phyloP scores from a whole-genome alignment of 2,329 filamentous ascomycete genomes.

The Exophiala bonariae region DNA sequence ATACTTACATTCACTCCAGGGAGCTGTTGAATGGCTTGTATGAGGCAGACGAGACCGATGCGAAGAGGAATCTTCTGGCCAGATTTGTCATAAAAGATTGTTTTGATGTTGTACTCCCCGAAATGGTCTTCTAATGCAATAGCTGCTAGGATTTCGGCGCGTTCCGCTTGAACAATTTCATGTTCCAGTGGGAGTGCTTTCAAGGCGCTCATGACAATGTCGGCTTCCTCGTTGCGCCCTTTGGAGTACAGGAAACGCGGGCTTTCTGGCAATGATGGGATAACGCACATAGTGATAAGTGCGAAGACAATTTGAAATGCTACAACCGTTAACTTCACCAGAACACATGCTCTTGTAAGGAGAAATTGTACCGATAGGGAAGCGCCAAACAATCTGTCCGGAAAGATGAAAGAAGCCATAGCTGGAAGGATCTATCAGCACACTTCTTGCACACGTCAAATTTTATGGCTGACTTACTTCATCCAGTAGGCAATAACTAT shows the following conservation, averaged over 20 bases:
- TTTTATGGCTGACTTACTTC: slow-evolving; percentile 28
- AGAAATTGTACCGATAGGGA: slow-evolving; percentile 31
- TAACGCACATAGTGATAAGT: slow-evolving; percentile 43
- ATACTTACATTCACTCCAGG: slow-evolving; percentile 5
- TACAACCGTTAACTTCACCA: slow-evolving; percentile 26
- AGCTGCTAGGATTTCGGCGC: slow-evolving; percentile 10
- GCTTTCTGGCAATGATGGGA: slow-evolving; percentile 48
- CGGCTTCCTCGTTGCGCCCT: slow-evolving; percentile 44
- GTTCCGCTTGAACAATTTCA: slow-evolving; percentile 13
- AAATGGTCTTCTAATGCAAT: slow-evolving; percentile 13
- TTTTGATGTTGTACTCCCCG: slow-evolving; percentile 11
- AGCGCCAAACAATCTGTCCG: slow-evolving; percentile 45
- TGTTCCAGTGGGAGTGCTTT: slow-evolving; percentile 33
- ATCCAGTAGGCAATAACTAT: slow-evolving; percentile 54
- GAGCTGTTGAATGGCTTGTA: slow-evolving; percentile 15
- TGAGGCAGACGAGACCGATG: slow-evolving; percentile 7
- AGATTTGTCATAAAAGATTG: slow-evolving; percentile 14
- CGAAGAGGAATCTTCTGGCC: slow-evolving; percentile 15
- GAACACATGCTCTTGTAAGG: too few species aligned
- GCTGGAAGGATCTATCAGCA: neutral
- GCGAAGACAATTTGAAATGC: slow-evolving; percentile 53
- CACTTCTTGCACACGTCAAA: too few species aligned
- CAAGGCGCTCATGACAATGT: slow-evolving; percentile 49
- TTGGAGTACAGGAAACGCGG: slow-evolving; percentile 48
- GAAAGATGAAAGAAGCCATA: slow-evolving; percentile 50